These are phyloP conservation scores for Niebla homalea DNA, from an alignment of 495 filamentous ascomycete genomes.

Conservation along the genomic window DNA sequence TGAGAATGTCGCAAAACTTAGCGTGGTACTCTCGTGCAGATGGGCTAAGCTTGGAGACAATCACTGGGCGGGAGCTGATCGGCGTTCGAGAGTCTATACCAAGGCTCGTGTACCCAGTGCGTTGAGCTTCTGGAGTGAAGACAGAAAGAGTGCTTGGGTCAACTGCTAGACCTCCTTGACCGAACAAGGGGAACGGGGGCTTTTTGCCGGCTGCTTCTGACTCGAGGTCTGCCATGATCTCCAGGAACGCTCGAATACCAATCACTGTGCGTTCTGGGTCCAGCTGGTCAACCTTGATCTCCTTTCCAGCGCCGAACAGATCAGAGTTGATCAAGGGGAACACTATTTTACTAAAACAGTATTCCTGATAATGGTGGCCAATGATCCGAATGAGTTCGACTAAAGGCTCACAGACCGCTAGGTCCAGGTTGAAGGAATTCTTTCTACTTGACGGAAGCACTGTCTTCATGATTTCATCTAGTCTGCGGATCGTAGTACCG, in stretches of 20 bases:
- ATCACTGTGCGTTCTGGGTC: conserved; percentile 95
- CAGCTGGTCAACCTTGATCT: conserved; percentile 79
- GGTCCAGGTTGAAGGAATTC: conserved; percentile 66
- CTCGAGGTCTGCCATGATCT: conserved; percentile 88
- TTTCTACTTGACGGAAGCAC: conserved; percentile 67
- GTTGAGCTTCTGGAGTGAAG: neutral
- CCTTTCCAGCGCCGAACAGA: conserved; percentile 60
- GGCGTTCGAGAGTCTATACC: neutral
- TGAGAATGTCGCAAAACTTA: conserved; percentile 85
- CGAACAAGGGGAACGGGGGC: conserved; percentile 62
- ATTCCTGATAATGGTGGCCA: conserved; percentile 83
- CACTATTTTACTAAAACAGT: conserved; percentile 81
- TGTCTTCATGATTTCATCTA: conserved; percentile 75
- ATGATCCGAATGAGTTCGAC: conserved; percentile 92
- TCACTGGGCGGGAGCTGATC: conserved; percentile 51
- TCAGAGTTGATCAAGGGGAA: conserved; percentile 93
- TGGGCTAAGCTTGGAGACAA: conserved; percentile 56
- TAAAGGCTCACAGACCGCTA: conserved; percentile 69
- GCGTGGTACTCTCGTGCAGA: conserved; percentile 70
- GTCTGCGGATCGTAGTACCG: conserved; percentile 54
- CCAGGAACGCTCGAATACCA: conserved; percentile 84
- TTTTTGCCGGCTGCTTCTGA: conserved; percentile 54
- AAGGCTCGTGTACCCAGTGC: neutral
- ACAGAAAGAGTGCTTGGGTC: neutral
- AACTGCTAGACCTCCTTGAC: conserved; percentile 10